A percentile compares a stretch with the other conserved stretches of the same genome.
These are phyloP conservation scores for Ascochyta pisi DNA, from an alignment of 2,329 filamentous ascomycete genomes.

Conservation along the genomic window DNA sequence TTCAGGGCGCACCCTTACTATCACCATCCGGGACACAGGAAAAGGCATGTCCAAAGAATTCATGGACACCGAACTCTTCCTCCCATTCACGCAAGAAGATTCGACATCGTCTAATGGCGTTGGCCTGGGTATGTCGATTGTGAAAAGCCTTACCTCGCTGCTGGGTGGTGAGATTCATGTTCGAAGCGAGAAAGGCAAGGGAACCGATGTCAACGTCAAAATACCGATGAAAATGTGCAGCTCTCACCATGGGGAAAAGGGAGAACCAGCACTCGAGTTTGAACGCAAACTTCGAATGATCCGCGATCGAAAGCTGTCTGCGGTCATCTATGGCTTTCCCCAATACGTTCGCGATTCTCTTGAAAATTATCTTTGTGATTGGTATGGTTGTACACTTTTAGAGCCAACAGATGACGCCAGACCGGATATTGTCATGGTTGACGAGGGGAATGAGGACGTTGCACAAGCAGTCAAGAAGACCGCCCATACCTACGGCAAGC, in stretches of 20 bases:
- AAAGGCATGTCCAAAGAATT: conserved; percentile 30
- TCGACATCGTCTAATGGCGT: conserved; percentile 21
- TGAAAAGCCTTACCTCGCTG: conserved; percentile 23
- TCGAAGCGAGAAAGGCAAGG: conserved; percentile 3
- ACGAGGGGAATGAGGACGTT: conserved; percentile 19
- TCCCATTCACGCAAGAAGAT: conserved; percentile 32
- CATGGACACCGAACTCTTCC: conserved; percentile 23
- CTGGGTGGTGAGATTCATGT: conserved; percentile 28
- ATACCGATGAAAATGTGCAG: conserved; percentile 5
- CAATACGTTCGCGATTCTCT: conserved; percentile 7
- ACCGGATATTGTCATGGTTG: conserved; percentile 20
- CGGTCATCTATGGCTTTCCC: conserved; percentile 17
- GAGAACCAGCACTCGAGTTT: neutral
- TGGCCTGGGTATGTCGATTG: conserved; percentile 33
- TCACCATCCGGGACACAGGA: conserved; percentile 40
- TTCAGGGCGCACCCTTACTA: neutral
- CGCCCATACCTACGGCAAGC: conserved; percentile 11
- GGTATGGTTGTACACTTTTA: conserved; percentile 14
- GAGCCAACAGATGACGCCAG: conserved; percentile 7
- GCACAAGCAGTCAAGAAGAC: conserved; percentile 7
- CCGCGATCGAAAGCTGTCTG: conserved; percentile 1
- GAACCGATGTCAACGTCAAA: conserved; percentile 7
- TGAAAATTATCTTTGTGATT: conserved; percentile 11
- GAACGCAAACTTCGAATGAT: neutral
- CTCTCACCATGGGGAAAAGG: neutral